Evolutionary conservation across 2,329 filamentous ascomycete species (phyloP).

Genomic region (Rhexocercosporidium sp.): DNA sequence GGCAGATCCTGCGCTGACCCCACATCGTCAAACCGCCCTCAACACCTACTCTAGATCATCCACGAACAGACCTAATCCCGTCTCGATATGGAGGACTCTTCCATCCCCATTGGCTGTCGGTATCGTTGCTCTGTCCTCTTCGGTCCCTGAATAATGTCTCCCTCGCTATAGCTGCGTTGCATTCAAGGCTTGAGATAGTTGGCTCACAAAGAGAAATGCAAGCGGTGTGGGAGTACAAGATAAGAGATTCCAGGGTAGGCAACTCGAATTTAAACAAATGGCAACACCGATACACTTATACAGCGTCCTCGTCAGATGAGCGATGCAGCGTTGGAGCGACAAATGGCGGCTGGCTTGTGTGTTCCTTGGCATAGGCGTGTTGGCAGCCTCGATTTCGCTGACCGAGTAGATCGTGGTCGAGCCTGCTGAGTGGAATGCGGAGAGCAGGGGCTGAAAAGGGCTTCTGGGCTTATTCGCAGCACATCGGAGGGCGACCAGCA

Average conservation of each 20-base stretch:
- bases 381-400: background rate
- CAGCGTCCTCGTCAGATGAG: background rate
- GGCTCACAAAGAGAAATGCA: background rate
- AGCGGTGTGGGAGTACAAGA: slow-evolving; percentile 2
- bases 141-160: too few relatives aligned
- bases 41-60: too few relatives aligned
- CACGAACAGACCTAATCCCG: too few relatives aligned
- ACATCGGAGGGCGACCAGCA: background rate
- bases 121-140: too few relatives aligned
- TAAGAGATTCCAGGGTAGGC: background rate
- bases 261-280: background rate
- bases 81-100: too few relatives aligned
- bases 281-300: background rate
- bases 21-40: too few relatives aligned
- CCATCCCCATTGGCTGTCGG: too few relatives aligned
- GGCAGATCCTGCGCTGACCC: too few relatives aligned
- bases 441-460: background rate
- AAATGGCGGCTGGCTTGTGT: background rate
- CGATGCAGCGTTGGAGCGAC: background rate
- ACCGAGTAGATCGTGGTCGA: background rate
- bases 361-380: background rate
- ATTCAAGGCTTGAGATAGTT: background rate
- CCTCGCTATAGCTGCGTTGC: too few relatives aligned
- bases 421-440: background rate
- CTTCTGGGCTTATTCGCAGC: background rate